Evolutionary conservation across 495 filamentous ascomycete genomes (phyloP).

Genomic region (Penicillium desertorum): DNA sequence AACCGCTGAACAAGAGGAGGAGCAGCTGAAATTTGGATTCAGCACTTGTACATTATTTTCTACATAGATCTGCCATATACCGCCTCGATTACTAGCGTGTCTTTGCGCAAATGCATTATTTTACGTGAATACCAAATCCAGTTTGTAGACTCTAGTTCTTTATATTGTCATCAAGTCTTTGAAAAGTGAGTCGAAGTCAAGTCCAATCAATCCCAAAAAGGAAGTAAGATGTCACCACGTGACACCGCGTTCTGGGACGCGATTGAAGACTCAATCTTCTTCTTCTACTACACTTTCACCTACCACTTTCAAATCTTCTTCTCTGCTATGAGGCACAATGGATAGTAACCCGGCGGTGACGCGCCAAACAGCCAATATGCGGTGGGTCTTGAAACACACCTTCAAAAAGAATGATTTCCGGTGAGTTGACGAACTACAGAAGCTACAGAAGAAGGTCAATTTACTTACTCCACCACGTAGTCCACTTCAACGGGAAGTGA

Average conservation of each 20-base stretch:
- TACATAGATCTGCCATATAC: constrained; percentile 33
- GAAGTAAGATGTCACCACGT: constrained; percentile 14
- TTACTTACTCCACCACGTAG: constrained; percentile 44
- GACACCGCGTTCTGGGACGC: constrained; percentile 14
- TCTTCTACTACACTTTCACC: background rate
- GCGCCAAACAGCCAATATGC: constrained; percentile 61
- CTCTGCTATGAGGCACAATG: constrained; percentile 5
- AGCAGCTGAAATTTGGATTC: constrained; percentile 7
- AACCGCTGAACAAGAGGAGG: constrained; percentile 12
- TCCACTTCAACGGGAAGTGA: constrained; percentile 85
- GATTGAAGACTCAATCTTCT: background rate
- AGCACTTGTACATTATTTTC: constrained; percentile 39
- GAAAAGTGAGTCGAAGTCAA: background rate
- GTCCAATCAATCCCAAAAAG: constrained; percentile 7
- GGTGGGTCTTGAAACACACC: constrained; percentile 79
- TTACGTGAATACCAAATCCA: background rate
- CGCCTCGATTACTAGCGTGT: constrained; percentile 21
- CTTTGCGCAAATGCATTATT: constrained; percentile 12
- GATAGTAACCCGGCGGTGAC: background rate
- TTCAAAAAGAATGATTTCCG: constrained; percentile 76
- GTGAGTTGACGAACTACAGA: constrained; percentile 40
- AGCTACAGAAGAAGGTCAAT: background rate
- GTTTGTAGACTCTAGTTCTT: background rate
- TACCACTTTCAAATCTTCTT: background rate
- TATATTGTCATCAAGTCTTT: background rate